Evolutionary conservation across 495 filamentous ascomycete genomes (phyloP).

Genomic region (Astrothelium macrocarpum): DNA sequence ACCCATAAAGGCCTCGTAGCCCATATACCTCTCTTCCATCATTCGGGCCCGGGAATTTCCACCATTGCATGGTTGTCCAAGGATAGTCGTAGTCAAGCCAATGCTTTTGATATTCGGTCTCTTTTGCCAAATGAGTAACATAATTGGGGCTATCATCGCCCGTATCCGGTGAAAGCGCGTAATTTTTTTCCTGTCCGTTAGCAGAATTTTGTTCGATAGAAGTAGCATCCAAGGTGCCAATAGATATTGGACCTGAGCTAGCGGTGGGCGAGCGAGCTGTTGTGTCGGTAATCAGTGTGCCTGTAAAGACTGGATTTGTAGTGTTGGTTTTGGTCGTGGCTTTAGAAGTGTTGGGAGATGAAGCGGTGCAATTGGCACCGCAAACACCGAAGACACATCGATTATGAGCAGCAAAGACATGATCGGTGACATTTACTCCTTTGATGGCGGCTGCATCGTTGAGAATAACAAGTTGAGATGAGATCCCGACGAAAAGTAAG

Average conservation of each 20-base stretch:
- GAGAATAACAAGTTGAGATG: neutral
- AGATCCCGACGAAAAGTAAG: neutral
- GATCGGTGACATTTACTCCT: neutral
- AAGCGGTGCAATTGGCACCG: neutral
- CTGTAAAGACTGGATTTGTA: neutral
- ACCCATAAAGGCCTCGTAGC: neutral
- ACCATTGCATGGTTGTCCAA: neutral
- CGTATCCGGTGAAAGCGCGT: neutral
- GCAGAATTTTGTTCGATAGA: no score
- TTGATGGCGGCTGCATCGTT: neutral
- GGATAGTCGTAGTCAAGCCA: neutral
- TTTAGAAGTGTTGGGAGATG: neutral
- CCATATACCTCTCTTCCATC: slow-evolving; percentile 1
- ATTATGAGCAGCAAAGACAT: neutral
- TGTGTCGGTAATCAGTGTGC: neutral
- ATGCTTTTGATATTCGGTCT: neutral
- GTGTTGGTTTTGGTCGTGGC: neutral
- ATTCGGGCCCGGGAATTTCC: neutral
- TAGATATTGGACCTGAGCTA: neutral
- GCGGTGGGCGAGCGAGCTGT: neutral
- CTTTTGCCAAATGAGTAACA: neutral
- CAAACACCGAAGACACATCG: neutral
- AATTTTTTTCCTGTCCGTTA: neutral
- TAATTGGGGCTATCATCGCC: neutral
- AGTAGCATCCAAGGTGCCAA: neutral